phyloP scores from a whole-genome alignment of 2,329 filamentous ascomycete genomes.

The Penicillium sp. region DNA sequence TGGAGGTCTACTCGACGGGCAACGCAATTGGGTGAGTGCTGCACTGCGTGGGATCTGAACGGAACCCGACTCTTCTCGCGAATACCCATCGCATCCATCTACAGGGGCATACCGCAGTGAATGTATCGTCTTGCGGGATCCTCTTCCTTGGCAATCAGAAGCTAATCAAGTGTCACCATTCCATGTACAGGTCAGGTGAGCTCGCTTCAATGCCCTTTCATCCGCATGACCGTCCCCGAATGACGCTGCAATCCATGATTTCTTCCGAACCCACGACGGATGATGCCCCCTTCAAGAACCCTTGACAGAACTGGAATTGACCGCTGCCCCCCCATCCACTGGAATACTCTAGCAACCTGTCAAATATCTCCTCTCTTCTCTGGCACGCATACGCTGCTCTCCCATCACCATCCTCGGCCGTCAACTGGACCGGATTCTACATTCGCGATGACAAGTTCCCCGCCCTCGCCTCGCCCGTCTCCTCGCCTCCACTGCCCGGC shows the following conservation, averaged over 20 bases:
- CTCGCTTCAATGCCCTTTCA: background rate
- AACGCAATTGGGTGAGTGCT: conserved; percentile 43
- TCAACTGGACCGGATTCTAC: conserved; percentile 48
- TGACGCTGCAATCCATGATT: too few species aligned
- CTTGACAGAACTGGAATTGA: background rate
- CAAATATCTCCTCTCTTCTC: conserved; percentile 45
- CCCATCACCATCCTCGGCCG: conserved; percentile 36
- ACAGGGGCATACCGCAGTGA: background rate
- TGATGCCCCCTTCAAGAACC: too few species aligned
- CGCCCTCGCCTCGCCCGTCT: conserved; percentile 18
- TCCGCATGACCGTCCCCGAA: background rate
- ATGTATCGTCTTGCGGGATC: too few species aligned
- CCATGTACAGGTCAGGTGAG: conserved; percentile 27
- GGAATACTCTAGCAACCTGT: conserved; percentile 35
- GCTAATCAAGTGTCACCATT: conserved; percentile 2
- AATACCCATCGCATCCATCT: background rate
- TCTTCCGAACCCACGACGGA: too few species aligned
- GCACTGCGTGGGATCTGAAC: background rate
- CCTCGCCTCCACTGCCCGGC: conserved; percentile 17
- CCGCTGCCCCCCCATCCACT: background rate
- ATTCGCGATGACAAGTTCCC: conserved; percentile 41
- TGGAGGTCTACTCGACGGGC: conserved; percentile 34
- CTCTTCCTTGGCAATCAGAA: background rate
- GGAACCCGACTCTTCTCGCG: too few species aligned
- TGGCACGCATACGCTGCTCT: conserved; percentile 45